Percentiles rank a stretch among this genome's conserved stretches.
phyloP scores from a whole-genome alignment of 257 asterid species.

The Ballota nigra region DNA sequence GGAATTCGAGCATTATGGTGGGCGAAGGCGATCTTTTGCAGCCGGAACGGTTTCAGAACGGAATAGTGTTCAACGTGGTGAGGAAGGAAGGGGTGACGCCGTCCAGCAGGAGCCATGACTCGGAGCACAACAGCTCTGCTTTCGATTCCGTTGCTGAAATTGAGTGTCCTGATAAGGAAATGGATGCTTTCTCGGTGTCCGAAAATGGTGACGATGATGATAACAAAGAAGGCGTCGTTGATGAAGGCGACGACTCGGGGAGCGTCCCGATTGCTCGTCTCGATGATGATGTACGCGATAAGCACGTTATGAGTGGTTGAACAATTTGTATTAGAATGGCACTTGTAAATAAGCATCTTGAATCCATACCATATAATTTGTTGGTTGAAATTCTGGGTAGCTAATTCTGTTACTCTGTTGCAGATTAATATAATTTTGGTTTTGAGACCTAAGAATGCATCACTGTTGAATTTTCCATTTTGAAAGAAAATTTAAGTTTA shows the following conservation, averaged over 20 bases:
- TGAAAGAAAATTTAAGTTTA: too few relatives aligned
- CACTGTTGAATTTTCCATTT: too few relatives aligned
- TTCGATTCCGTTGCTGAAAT: slow-evolving; percentile 55
- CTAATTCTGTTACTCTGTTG: too few relatives aligned
- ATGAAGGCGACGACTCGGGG: neutral
- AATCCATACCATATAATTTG: too few relatives aligned
- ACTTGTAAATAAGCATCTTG: neutral
- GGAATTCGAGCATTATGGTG: slow-evolving; percentile 54
- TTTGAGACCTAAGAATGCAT: too few relatives aligned
- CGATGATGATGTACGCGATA: slow-evolving; percentile 28
- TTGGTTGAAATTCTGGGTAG: too few relatives aligned
- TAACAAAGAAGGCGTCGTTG: slow-evolving; percentile 29
- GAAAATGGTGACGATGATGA: slow-evolving; percentile 46
- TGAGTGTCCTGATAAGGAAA: slow-evolving; percentile 54
- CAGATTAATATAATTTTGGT: too few relatives aligned
- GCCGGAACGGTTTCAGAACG: slow-evolving; percentile 71
- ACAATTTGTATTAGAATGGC: neutral
- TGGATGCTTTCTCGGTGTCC: slow-evolving; percentile 57
- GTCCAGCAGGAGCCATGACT: slow-evolving; percentile 54
- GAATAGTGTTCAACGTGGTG: slow-evolving; percentile 83
- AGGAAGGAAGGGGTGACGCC: slow-evolving; percentile 73
- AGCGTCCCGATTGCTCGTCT: neutral
- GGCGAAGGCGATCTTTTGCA: slow-evolving; percentile 82
- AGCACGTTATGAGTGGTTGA: slow-evolving; percentile 40
- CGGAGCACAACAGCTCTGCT: slow-evolving; percentile 37